Conservation (phyloP, 2,329 filamentous ascomycete genomes). For the Sarocladium brachiariae region DNA sequence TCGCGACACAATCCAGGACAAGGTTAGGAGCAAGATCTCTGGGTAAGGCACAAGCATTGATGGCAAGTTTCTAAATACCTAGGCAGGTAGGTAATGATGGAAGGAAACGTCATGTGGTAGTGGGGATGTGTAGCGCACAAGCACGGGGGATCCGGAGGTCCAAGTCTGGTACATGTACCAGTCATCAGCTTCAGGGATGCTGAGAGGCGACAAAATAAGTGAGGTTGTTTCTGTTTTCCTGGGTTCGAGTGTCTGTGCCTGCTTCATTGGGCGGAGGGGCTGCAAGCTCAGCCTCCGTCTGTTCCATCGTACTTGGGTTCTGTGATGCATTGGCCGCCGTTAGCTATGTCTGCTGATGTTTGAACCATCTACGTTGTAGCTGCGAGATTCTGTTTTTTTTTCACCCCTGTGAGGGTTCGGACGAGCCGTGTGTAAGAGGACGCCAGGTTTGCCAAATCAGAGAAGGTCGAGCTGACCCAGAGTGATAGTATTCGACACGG, state of each 20-base stretch:
- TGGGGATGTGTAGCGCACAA: too few relatives aligned
- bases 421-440: too few relatives aligned
- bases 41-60: neutral
- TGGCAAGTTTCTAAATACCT: too few relatives aligned
- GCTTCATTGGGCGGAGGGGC: neutral
- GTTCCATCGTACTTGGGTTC: neutral
- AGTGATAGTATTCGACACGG: neutral
- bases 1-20: conserved; percentile 1
- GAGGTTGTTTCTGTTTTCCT: conserved; percentile 4
- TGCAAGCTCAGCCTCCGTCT: conserved; percentile 2
- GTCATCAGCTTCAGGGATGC: conserved; percentile 7
- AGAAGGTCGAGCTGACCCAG: neutral
- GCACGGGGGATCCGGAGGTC: neutral
- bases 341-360: neutral
- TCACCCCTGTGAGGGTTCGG: too few relatives aligned
- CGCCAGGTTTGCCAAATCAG: too few relatives aligned
- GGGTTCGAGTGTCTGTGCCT: neutral
- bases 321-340: neutral
- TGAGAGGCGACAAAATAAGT: neutral
- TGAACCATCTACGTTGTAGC: too few relatives aligned
- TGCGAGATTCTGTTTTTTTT: too few relatives aligned
- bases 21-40: neutral
- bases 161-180: conserved; percentile 7
- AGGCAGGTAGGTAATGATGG: too few relatives aligned
- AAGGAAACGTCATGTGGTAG: too few relatives aligned